These are phyloP conservation scores for Rosellinia necatrix DNA, from an alignment of 2,329 filamentous ascomycete species.

Conservation along the genomic window DNA sequence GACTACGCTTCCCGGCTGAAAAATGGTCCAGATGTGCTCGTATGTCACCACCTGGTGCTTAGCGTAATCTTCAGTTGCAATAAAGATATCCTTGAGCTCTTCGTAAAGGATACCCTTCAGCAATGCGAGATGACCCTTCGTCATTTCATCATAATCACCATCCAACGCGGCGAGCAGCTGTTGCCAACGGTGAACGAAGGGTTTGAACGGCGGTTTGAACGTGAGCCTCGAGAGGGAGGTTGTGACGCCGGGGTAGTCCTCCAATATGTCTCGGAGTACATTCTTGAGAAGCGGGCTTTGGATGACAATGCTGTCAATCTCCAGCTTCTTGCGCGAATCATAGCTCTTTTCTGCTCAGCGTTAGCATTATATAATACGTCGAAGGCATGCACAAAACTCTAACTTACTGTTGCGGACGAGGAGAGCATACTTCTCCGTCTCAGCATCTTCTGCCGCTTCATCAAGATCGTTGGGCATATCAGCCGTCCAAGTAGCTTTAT, in stretches of 20 bases:
- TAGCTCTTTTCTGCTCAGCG: constrained; percentile 35
- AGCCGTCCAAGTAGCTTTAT: constrained; percentile 47
- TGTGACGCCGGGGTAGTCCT: constrained; percentile 55
- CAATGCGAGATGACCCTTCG: constrained; percentile 43
- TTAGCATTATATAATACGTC: background rate
- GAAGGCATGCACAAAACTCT: background rate
- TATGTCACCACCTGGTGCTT: constrained; percentile 15
- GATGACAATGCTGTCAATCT: constrained; percentile 44
- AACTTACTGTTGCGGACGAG: constrained; percentile 53
- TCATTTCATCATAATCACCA: constrained; percentile 41
- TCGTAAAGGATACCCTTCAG: constrained; percentile 43
- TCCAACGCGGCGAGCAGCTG: constrained; percentile 38
- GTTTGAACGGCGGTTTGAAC: constrained; percentile 54
- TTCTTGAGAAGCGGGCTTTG: constrained; percentile 57
- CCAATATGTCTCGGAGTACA: constrained; percentile 50
- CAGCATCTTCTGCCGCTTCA: constrained; percentile 54
- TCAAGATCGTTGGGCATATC: constrained; percentile 48
- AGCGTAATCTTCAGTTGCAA: constrained; percentile 42
- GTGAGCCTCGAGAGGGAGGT: constrained; percentile 53
- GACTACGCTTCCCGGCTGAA: constrained; percentile 16
- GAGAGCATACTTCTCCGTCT: constrained; percentile 56
- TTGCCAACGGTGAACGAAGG: constrained; percentile 60
- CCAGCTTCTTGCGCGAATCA: constrained; percentile 55
- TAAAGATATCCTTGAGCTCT: constrained; percentile 45
- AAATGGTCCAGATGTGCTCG: constrained; percentile 23